Evolutionary conservation across 441 rosid species (phyloP).

Genomic region (Isatis lusitanica): DNA sequence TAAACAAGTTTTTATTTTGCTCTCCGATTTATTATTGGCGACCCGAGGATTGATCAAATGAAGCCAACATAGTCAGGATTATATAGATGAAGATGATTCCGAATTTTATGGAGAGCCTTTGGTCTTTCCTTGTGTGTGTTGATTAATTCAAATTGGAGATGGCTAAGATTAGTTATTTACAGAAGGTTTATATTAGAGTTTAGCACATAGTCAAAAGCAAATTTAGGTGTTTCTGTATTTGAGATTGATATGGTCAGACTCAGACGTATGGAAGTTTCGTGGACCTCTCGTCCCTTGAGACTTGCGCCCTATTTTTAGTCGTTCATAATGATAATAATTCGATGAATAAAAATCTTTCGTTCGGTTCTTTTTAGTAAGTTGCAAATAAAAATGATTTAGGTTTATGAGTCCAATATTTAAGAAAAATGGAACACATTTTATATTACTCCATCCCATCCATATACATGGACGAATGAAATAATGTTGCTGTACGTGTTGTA

Average conservation of each 20-base stretch:
- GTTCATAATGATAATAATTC: neutral
- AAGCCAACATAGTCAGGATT: constrained; percentile 10
- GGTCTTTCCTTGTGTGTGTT: neutral
- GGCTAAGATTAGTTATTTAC: constrained; percentile 23
- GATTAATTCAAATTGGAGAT: neutral
- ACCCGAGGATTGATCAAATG: constrained; percentile 34
- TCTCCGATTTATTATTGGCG: constrained; percentile 24
- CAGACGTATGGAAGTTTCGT: constrained; percentile 14
- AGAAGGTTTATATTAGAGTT: constrained; percentile 12
- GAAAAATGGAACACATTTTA: no score
- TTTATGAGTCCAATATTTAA: no score
- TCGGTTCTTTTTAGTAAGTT: neutral
- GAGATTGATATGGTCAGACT: neutral
- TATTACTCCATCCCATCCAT: neutral
- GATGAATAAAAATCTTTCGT: neutral
- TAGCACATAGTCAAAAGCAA: neutral
- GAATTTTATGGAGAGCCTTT: constrained; percentile 16
- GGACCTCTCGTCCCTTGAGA: constrained; percentile 12
- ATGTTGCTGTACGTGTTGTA: neutral
- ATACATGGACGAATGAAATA: neutral
- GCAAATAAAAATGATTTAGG: neutral
- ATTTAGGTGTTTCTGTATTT: constrained; percentile 1
- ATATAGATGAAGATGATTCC: constrained; percentile 28
- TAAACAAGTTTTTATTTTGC: constrained; percentile 4
- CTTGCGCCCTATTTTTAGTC: neutral